Conservation (phyloP, 768 basidiomycete genomes). For the Leccinum uliginosum region DNA sequence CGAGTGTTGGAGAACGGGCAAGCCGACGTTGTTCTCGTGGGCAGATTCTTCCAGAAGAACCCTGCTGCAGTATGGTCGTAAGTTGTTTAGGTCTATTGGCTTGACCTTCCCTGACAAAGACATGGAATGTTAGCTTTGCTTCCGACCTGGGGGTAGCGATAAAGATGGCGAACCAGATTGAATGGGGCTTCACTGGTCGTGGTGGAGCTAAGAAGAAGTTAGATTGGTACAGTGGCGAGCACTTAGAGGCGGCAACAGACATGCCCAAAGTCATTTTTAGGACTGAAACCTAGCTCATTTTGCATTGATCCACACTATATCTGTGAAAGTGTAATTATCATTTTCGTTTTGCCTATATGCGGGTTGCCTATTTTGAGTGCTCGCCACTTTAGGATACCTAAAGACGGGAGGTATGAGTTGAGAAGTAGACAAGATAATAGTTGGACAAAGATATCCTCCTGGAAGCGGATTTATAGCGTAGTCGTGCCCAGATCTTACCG, state of each 20-base stretch:
- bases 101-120: not conserved
- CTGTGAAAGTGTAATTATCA: no score
- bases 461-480: not conserved
- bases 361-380: no score
- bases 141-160: slow-evolving; percentile 50
- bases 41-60: slow-evolving; percentile 57
- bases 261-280: no score
- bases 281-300: no score
- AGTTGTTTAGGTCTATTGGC: slow-evolving; percentile 1
- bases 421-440: not conserved
- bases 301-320: no score
- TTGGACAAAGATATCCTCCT: not conserved
- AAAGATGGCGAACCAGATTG: slow-evolving; percentile 48
- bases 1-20: slow-evolving; percentile 39
- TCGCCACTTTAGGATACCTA: not conserved
- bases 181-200: slow-evolving; percentile 47
- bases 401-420: not conserved
- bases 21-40: slow-evolving; percentile 47
- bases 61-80: slow-evolving; percentile 43
- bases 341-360: no score
- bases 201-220: slow-evolving; percentile 10
- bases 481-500: slow-evolving; percentile 5
- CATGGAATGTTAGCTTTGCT: slow-evolving; percentile 35
- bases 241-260: no score
- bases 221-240: no score